phyloP scores from a whole-genome alignment of 2,329 filamentous ascomycete genomes.

The Simplicillium sp. region DNA sequence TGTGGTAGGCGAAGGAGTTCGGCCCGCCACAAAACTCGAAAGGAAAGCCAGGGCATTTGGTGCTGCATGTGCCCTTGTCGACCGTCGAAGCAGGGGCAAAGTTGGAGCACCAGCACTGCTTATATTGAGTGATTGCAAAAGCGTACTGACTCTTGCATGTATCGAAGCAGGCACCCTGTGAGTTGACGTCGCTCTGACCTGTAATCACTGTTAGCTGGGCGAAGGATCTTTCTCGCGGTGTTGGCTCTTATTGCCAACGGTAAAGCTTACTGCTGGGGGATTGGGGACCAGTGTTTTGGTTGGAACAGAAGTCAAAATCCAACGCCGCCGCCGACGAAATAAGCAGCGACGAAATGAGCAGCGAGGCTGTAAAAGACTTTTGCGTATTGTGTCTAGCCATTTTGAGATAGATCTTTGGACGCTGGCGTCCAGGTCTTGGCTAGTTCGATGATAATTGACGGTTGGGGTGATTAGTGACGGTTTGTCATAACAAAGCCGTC shows the following conservation, averaged over 20 bases:
- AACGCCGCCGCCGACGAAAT: slow-evolving; percentile 10
- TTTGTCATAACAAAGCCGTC: no score
- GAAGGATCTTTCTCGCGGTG: slow-evolving; percentile 1
- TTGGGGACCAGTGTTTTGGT: slow-evolving; percentile 24
- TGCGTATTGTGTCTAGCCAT: no score
- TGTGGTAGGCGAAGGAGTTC: slow-evolving; percentile 56
- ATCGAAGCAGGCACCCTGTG: slow-evolving; percentile 48
- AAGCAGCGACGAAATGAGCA: slow-evolving; percentile 9
- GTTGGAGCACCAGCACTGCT: slow-evolving; percentile 68
- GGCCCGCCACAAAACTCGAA: slow-evolving; percentile 55
- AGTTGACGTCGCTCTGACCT: no score
- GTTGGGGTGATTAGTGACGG: no score
- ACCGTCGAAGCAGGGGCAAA: slow-evolving; percentile 42
- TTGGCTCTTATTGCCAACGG: not conserved
- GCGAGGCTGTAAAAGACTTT: slow-evolving; percentile 1
- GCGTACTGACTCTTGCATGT: slow-evolving; percentile 50
- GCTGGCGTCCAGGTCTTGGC: no score
- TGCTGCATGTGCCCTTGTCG: slow-evolving; percentile 39
- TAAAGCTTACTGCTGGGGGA: slow-evolving; percentile 17
- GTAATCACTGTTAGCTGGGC: slow-evolving; percentile 23
- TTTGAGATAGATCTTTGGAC: no score
- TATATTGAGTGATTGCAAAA: slow-evolving; percentile 57
- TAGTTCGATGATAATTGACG: no score
- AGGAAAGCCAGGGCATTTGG: slow-evolving; percentile 59
- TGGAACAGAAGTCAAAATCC: slow-evolving; percentile 23